phyloP scores from a whole-genome alignment of 2,329 filamentous ascomycete genomes.

The Talaromyces atroroseus region DNA sequence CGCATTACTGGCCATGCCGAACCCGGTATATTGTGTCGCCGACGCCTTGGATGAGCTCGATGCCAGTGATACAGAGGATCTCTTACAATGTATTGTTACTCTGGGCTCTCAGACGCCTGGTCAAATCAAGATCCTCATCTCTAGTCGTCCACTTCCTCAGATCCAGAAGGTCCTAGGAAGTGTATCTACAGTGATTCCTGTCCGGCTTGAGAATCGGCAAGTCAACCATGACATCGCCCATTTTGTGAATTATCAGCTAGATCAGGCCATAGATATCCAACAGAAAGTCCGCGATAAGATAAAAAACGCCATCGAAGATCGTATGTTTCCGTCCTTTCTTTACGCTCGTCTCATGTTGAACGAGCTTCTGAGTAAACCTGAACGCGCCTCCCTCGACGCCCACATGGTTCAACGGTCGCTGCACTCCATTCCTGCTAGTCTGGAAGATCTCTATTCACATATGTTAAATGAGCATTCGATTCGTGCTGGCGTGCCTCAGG shows the following conservation, averaged over 20 bases:
- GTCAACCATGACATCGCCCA: conserved; percentile 15
- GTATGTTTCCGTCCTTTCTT: conserved; percentile 16
- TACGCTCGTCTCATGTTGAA: conserved; percentile 16
- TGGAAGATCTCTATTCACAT: background rate
- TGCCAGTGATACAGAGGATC: background rate
- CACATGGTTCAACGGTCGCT: background rate
- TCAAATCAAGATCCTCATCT: background rate
- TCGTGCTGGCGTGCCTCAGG: background rate
- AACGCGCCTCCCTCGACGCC: background rate
- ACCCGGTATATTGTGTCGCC: background rate
- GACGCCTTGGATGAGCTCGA: conserved; percentile 6
- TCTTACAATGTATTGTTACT: background rate
- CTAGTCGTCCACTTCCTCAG: background rate
- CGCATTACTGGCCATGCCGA: background rate
- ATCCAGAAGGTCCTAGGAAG: background rate
- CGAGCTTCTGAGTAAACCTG: background rate
- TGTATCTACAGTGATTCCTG: conserved; percentile 15
- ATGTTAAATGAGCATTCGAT: background rate
- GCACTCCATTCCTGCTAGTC: background rate
- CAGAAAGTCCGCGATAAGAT: conserved; percentile 8
- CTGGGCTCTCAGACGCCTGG: background rate
- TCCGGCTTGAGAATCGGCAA: conserved; percentile 9
- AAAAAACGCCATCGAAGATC: conserved; percentile 12
- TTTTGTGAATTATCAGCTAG: conserved; percentile 14
- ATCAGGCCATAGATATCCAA: background rate